phyloP scores from a whole-genome alignment of 208 protist species.

The Leptomonas seymouri region DNA sequence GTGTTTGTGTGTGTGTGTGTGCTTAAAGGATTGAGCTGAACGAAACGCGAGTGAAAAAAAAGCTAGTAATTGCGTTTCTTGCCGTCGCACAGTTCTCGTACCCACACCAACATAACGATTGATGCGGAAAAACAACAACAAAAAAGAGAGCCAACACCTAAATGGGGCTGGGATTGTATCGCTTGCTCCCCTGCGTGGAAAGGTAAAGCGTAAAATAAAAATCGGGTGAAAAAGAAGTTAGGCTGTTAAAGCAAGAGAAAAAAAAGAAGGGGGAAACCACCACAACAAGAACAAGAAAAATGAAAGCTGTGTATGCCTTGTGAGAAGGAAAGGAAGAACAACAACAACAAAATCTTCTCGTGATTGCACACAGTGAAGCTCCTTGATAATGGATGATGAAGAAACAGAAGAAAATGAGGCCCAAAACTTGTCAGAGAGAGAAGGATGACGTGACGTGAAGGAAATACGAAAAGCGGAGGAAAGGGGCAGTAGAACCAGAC shows the following conservation, averaged over 20 bases:
- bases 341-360: background rate
- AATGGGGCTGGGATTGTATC: no score
- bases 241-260: background rate
- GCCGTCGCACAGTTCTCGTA: background rate
- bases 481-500: background rate
- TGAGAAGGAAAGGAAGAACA: background rate
- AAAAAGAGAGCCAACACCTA: no score
- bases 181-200: background rate
- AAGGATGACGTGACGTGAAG: background rate
- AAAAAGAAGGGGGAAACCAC: background rate
- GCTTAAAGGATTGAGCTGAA: background rate
- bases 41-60: background rate
- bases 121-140: no score
- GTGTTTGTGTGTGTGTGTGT: constrained; percentile 1
- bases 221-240: background rate
- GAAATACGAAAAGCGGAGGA: background rate
- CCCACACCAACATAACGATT: background rate
- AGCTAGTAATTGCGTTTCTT: background rate
- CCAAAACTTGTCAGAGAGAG: no score
- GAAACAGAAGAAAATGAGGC: no score
- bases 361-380: no score
- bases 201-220: background rate
- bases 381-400: no score
- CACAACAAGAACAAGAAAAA: background rate
- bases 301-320: background rate